Evolutionary conservation across 2,329 filamentous ascomycete genomes (phyloP), one percentile per base, ranked within the genome.

Genomic region (Monosporascus cannonballus): DNA sequence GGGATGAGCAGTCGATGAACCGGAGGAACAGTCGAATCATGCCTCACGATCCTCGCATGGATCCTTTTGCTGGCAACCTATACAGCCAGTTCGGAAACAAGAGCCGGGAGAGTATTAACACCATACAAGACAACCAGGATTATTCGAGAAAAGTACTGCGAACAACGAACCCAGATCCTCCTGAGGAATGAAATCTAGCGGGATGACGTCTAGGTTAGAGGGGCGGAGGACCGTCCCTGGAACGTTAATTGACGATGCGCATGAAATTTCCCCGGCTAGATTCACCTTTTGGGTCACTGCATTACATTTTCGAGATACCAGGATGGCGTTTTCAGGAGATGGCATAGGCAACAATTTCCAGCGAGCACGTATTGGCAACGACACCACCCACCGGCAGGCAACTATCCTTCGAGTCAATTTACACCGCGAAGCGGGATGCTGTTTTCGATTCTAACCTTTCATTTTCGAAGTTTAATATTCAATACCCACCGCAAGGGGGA

Each of bases 141-240:
- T 86, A 86, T 62, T 85, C 83, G 39, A 73, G 83, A 57, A 73
- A 78, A 61, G 80, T 85, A 7, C 72, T 86, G n/a, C 75, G 83
- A 57, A 81, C 82, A 8, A 82, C 74, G 30, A 86, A 86, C 61
- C 82, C 83, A 3, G 82, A 86, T 59, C 79, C 79, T 1, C 68
- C 68, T 15, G 65, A 69, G 36, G 58, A 67, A 17, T 66, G 61
- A 64, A 56, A 34, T 34, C 30, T 14, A 34, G 30, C 45, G 54
- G 39, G 41, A 9, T 34, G 6, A 17, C 48, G 37, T n/a, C 27
- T 20, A 48, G 42, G 50, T 30, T 47, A 41, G 54, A 46, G 36
- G 45, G 49, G 20, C 48, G 47, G 44, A 34, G 49, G 45, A 44
- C 49, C 54, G 47, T 52, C 47, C 59, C 34, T 50, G 48, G 56